Base-by-base conservation (phyloP, 495 filamentous ascomycete species). In the Penicillium silybi region DNA sequence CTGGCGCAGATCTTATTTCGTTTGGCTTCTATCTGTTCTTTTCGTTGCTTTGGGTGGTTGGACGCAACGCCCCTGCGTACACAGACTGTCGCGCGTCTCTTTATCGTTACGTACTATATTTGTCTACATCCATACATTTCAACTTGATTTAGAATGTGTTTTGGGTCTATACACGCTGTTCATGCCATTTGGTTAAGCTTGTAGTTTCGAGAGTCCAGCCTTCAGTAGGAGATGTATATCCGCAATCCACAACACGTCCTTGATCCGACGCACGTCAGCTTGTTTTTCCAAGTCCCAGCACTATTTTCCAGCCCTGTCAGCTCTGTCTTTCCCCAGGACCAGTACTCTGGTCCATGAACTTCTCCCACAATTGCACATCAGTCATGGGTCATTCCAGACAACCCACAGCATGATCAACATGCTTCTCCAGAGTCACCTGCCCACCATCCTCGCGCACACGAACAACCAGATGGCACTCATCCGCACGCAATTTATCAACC, bases 401-500 rank as follows among this genome's bases (percentile, higher is more conserved):
- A 0, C 78, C 78, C 23, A 81, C 67, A 0, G 78, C 77, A 64
- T 80, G 75, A 38, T 73, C 51, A 20, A 81, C 54, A 55, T 68
- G 57, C 32, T 70, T 70, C 52, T 75, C 77, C 50, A 73, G 66
- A 7, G n/a, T 63, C 50, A 11, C 49, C 66, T 6, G 22, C 16
- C 41, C 51, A 44, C 9, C 46, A 15, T 67, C 66, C 39, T 73
- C 66, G 10, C 60, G 42, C 42, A 77, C 58, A 7, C 56, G 54
- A 0, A 77, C 43, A 8, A 59, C 61, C 11, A 80, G 59, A 25
- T 63, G 59, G 3, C 72, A 66, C 54, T 78, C 67, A 58, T 81
- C 77, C 11, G 72, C 53, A 19, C 50, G 58, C 22, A 23, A 23
- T 23, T 23, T n/a, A n/a, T n/a, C n/a, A n/a, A n/a, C n/a, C n/a